phyloP scores from a whole-genome alignment of 768 basidiomycete species.

The Russula brevipes region DNA sequence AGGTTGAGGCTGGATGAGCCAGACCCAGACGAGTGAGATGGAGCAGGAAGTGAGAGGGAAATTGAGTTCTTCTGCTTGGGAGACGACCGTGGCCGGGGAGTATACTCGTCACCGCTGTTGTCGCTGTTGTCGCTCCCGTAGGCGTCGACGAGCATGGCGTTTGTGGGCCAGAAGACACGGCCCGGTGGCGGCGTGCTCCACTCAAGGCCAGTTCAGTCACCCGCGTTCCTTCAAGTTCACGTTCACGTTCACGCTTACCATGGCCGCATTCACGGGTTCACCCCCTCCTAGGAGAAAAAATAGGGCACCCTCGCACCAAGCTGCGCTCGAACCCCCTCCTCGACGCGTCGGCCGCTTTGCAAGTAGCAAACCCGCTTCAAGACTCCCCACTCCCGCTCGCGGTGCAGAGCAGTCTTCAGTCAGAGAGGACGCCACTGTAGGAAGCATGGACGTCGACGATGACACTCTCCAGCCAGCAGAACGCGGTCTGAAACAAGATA shows the following conservation, averaged over 20 bases:
- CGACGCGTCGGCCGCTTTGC: conserved; percentile 30
- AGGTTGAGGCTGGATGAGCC: conserved; percentile 31
- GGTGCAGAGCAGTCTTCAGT: conserved; percentile 31
- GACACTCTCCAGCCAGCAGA: conserved; percentile 38
- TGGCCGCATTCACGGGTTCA: conserved; percentile 23
- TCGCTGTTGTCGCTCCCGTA: conserved; percentile 60
- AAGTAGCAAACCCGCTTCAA: conserved; percentile 36
- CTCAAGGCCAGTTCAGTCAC: too few species aligned
- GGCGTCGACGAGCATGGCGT: conserved; percentile 63
- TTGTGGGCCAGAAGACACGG: not conserved
- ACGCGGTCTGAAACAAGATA: conserved; percentile 34
- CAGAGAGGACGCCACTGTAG: conserved; percentile 40
- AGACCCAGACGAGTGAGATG: conserved; percentile 26
- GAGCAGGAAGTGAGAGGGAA: conserved; percentile 35
- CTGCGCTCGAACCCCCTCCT: conserved; percentile 29
- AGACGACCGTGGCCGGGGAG: conserved; percentile 26
- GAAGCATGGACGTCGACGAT: conserved; percentile 64
- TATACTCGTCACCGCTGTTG: conserved; percentile 46
- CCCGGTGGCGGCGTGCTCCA: not conserved
- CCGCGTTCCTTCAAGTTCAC: not conserved
- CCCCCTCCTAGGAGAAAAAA: conserved; percentile 25
- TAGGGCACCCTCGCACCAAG: conserved; percentile 17
- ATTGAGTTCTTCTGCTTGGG: conserved; percentile 32
- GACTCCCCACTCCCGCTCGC: conserved; percentile 42
- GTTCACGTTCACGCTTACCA: not conserved